Conservation (phyloP, 2,329 filamentous ascomycete genomes). For the Curvularia eragrostidis region DNA sequence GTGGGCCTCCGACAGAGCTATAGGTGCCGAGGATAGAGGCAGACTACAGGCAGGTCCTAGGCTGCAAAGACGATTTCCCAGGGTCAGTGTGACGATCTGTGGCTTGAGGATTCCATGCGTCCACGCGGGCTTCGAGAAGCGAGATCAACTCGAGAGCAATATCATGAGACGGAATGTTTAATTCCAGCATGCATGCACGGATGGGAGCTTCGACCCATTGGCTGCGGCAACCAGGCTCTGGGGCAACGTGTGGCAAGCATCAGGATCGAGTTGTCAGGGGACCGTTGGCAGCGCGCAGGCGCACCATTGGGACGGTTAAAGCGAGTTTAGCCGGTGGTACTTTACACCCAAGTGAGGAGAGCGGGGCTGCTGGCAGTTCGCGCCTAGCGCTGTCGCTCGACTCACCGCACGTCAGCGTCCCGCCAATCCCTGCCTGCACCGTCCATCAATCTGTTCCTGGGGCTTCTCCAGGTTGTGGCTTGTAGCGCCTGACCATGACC, state of each 20-base stretch:
- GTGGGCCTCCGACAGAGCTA: slow-evolving; percentile 45
- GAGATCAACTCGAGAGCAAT: slow-evolving; percentile 44
- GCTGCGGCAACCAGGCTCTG: slow-evolving; percentile 28
- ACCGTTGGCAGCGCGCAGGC: neutral
- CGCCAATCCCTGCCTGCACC: slow-evolving; percentile 21
- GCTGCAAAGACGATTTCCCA: slow-evolving; percentile 28
- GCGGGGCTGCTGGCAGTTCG: slow-evolving; percentile 10
- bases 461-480: slow-evolving; percentile 29
- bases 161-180: slow-evolving; percentile 41
- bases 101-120: slow-evolving; percentile 49
- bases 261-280: slow-evolving; percentile 10
- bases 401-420: slow-evolving; percentile 17
- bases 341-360: neutral
- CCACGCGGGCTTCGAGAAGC: slow-evolving; percentile 49
- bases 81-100: slow-evolving; percentile 44
- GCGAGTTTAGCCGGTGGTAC: slow-evolving; percentile 17
- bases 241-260: slow-evolving; percentile 22
- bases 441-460: slow-evolving; percentile 23
- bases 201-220: slow-evolving; percentile 29
- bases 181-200: slow-evolving; percentile 33
- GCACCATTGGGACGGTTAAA: slow-evolving; percentile 17
- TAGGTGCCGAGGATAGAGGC: slow-evolving; percentile 40
- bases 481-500: slow-evolving; percentile 36
- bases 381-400: slow-evolving; percentile 10
- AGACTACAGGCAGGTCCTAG: slow-evolving; percentile 36